A percentile compares a stretch with the other conserved stretches of the same genome.
Evolutionary conservation across 2,329 filamentous ascomycete species (phyloP).

Genomic region (Neoscytalidium dimidiatum): DNA sequence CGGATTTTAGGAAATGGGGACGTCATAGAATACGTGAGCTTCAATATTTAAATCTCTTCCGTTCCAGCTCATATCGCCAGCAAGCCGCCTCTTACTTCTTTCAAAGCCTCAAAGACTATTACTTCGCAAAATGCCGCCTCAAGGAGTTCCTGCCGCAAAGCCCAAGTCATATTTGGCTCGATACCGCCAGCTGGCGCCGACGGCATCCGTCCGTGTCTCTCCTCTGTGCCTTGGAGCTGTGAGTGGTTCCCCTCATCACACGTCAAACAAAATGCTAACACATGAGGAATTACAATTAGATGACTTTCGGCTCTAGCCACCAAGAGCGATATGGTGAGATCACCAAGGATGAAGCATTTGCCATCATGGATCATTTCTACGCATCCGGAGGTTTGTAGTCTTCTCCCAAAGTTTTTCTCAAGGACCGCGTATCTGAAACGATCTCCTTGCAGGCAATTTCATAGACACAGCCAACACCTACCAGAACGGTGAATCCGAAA

Average conservation of each 20-base stretch:
- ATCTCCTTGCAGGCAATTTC: slow-evolving; percentile 58
- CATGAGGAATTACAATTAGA: slow-evolving; percentile 24
- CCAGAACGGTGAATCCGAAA: slow-evolving; percentile 42
- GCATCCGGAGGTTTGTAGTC: slow-evolving; percentile 48
- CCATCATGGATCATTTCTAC: slow-evolving; percentile 68
- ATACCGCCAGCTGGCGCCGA: slow-evolving; percentile 54
- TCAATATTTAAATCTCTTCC: background rate
- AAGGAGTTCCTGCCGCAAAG: slow-evolving; percentile 24
- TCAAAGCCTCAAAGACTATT: background rate
- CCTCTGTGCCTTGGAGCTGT: slow-evolving; percentile 54
- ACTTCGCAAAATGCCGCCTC: background rate
- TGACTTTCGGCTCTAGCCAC: slow-evolving; percentile 58
- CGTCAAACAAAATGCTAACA: background rate
- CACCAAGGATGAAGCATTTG: slow-evolving; percentile 59
- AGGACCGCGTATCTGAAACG: background rate
- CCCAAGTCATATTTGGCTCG: slow-evolving; percentile 49
- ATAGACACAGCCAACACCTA: slow-evolving; percentile 43
- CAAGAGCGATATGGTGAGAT: background rate
- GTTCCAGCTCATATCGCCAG: background rate
- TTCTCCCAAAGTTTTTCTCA: background rate
- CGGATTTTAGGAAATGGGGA: background rate
- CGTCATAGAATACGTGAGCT: background rate
- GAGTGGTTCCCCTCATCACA: background rate
- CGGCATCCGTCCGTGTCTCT: slow-evolving; percentile 55
- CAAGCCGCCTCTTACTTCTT: background rate